Conservation (phyloP, 176 grass and related monocot species). For the Triticum timopheevii region DNA sequence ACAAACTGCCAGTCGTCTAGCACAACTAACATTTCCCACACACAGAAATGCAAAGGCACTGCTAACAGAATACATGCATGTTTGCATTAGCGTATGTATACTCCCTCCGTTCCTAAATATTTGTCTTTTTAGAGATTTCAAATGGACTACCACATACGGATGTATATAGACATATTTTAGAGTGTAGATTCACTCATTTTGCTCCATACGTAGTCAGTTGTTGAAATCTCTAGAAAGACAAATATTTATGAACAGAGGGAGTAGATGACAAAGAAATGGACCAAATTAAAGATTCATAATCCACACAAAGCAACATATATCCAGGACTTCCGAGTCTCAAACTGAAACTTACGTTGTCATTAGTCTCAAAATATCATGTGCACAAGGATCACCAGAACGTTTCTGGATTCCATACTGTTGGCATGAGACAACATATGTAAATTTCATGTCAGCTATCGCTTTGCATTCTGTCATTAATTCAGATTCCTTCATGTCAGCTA, state of each 20-base stretch:
- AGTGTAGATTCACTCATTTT: too few species aligned
- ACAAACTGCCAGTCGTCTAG: background rate
- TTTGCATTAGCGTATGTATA: background rate
- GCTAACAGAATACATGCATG: background rate
- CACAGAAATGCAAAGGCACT: slow-evolving; percentile 3
- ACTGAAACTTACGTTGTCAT: slow-evolving; percentile 78
- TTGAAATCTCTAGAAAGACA: too few species aligned
- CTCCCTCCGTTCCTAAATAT: too few species aligned
- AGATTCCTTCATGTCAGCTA: slow-evolving; percentile 60
- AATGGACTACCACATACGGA: too few species aligned
- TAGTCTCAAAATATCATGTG: slow-evolving; percentile 91
- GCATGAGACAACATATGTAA: slow-evolving; percentile 98
- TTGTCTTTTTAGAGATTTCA: too few species aligned
- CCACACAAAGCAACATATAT: background rate
- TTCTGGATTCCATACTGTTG: slow-evolving; percentile 96
- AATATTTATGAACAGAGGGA: too few species aligned
- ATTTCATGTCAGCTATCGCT: slow-evolving; percentile 97
- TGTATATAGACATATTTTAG: too few species aligned
- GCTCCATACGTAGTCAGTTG: too few species aligned
- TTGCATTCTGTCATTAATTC: slow-evolving; percentile 84
- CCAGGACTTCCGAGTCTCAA: background rate
- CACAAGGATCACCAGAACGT: slow-evolving; percentile 61
- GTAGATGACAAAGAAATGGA: slow-evolving; percentile 5
- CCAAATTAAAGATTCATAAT: slow-evolving; percentile 7
- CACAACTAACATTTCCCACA: background rate